phyloP scores from a whole-genome alignment of 2,329 filamentous ascomycete species.

The Sporothrix dimorphospora region DNA sequence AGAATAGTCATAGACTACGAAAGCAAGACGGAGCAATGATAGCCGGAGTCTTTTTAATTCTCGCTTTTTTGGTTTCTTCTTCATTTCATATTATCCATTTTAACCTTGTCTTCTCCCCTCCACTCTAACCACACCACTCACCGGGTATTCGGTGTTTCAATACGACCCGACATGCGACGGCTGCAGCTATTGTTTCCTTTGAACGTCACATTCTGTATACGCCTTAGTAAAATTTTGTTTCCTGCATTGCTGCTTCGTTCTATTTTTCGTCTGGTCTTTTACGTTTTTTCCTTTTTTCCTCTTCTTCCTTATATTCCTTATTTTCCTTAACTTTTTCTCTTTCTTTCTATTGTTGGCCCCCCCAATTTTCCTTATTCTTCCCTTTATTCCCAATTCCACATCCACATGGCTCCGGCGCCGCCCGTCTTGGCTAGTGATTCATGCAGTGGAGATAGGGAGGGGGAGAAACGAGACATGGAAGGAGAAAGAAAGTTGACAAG shows the following conservation, averaged over 20 bases:
- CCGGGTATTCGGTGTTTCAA: conserved; percentile 1
- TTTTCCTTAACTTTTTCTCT: not conserved
- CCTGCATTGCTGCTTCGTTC: no score
- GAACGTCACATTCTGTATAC: no score
- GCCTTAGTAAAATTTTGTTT: no score
- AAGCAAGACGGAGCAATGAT: not conserved
- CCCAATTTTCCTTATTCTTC: not conserved
- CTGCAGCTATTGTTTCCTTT: no score
- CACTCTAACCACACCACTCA: not conserved
- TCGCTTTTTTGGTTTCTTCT: not conserved
- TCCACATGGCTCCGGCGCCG: not conserved
- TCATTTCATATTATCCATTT: not conserved
- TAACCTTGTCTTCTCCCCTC: not conserved
- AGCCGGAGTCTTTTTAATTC: not conserved
- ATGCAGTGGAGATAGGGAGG: not conserved
- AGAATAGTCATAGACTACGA: not conserved
- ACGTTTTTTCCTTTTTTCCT: not conserved
- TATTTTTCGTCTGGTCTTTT: not conserved
- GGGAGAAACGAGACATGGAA: no score
- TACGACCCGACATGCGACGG: not conserved
- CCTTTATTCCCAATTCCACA: not conserved
- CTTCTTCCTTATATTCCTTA: no score
- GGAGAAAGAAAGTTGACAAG: no score
- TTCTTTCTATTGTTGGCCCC: not conserved
- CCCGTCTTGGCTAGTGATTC: not conserved